A percentile compares a stretch with the other conserved stretches of the same genome.
Evolutionary conservation across 495 filamentous ascomycete genomes (phyloP).

Genomic region (Pyrenopolyporus hunteri): DNA sequence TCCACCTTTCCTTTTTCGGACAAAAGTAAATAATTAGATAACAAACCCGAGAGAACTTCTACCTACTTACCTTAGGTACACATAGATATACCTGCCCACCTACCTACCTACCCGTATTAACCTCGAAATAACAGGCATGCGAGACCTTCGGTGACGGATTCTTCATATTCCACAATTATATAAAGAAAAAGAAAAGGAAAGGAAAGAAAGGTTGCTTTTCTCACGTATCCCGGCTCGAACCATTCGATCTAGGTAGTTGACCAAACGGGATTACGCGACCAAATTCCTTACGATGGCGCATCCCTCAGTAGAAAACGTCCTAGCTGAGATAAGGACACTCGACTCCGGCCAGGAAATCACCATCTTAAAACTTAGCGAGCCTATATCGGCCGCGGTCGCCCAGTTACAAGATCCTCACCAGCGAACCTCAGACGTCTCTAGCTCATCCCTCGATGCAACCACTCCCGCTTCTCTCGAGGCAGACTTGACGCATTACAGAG

Average conservation of each 20-base stretch:
- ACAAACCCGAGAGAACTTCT: neutral
- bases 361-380: conserved; percentile 78
- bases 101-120: too few relatives aligned
- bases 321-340: conserved; percentile 49
- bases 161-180: too few relatives aligned
- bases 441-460: conserved; percentile 65
- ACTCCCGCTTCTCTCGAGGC: conserved; percentile 79
- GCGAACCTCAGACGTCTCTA: conserved; percentile 74
- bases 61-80: too few relatives aligned
- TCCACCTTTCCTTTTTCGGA: conserved; percentile 34
- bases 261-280: conserved; percentile 1
- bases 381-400: conserved; percentile 60
- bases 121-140: too few relatives aligned
- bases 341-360: conserved; percentile 63
- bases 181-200: too few relatives aligned
- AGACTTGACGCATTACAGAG: conserved; percentile 88
- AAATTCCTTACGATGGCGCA: conserved; percentile 17
- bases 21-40: conserved; percentile 31
- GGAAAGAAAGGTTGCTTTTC: too few relatives aligned
- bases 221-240: neutral
- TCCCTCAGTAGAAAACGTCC: conserved; percentile 42
- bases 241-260: neutral
- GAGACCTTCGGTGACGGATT: too few relatives aligned
- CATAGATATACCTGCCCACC: too few relatives aligned
- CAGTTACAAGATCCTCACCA: conserved; percentile 46